Conservation (phyloP, 2,329 filamentous ascomycete species). For the Parasarocladium wereldwijsianum region DNA sequence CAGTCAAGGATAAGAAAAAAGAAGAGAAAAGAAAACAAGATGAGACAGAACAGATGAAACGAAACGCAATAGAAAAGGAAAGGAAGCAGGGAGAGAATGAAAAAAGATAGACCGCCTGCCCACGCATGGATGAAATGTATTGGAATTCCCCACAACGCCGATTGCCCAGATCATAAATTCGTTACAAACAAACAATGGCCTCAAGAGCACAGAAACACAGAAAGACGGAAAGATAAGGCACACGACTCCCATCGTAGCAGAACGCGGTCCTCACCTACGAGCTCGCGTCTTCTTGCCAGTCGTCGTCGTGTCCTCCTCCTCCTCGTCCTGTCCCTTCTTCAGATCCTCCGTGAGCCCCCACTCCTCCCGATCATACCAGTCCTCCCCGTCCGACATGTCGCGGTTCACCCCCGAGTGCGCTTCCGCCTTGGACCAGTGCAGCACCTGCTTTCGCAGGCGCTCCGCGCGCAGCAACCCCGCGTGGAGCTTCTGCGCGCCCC, state of each 20-base stretch:
- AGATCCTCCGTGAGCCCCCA: constrained; percentile 62
- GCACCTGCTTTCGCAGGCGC: constrained; percentile 54
- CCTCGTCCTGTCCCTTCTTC: constrained; percentile 69
- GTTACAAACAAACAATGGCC: no score
- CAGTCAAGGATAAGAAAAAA: neutral
- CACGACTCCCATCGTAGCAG: no score
- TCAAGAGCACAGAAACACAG: constrained; percentile 5
- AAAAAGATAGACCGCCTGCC: no score
- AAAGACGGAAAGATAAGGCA: constrained; percentile 5
- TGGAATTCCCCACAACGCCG: no score
- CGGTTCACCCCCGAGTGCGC: constrained; percentile 50
- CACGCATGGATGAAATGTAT: no score
- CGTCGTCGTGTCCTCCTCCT: constrained; percentile 57
- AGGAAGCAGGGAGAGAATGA: neutral
- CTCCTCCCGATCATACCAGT: constrained; percentile 76
- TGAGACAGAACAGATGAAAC: neutral
- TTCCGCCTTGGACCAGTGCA: constrained; percentile 66
- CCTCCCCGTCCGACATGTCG: constrained; percentile 77
- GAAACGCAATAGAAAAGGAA: neutral
- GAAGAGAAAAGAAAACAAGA: neutral
- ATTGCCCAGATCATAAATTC: no score
- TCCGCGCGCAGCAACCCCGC: constrained; percentile 60
- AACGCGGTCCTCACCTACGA: constrained; percentile 29
- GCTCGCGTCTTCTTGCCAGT: constrained; percentile 47
- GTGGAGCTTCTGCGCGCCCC: constrained; percentile 53